Evolutionary conservation across 202 grass and related monocot genomes (phyloP).

Genomic region (Digitaria exilis): DNA sequence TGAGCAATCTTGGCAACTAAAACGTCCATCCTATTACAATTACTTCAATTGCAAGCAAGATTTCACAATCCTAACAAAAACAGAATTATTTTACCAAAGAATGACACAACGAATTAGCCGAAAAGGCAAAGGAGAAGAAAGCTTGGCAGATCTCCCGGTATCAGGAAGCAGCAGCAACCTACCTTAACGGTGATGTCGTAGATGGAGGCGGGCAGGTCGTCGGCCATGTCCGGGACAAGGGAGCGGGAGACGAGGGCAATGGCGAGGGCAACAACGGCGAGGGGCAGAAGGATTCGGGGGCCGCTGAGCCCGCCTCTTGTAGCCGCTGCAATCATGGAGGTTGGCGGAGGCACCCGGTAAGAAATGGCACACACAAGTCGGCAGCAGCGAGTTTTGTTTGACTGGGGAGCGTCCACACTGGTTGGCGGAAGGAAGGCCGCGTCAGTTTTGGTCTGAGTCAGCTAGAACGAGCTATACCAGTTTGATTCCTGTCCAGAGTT

Average conservation of each 20-base stretch:
- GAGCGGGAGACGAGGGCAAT: constrained; percentile 37
- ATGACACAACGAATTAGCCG: neutral
- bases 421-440: neutral
- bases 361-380: neutral
- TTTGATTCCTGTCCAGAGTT: too few species aligned
- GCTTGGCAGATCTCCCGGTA: neutral
- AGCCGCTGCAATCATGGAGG: neutral
- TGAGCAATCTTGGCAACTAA: neutral
- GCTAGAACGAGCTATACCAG: too few species aligned
- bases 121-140: too few species aligned
- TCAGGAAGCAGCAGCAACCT: neutral
- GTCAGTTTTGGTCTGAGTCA: neutral
- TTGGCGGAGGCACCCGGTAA: neutral
- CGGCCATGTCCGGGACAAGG: constrained; percentile 21
- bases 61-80: neutral
- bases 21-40: neutral
- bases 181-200: constrained; percentile 60
- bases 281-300: neutral
- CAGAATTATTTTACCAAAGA: neutral
- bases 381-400: neutral
- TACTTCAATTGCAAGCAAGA: neutral
- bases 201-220: constrained; percentile 52
- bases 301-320: neutral
- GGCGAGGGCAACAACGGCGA: constrained; percentile 35
- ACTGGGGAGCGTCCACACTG: neutral